These are phyloP conservation scores for Solanum bukasovii DNA, from an alignment of 257 asterid species.

Conservation along the genomic window DNA sequence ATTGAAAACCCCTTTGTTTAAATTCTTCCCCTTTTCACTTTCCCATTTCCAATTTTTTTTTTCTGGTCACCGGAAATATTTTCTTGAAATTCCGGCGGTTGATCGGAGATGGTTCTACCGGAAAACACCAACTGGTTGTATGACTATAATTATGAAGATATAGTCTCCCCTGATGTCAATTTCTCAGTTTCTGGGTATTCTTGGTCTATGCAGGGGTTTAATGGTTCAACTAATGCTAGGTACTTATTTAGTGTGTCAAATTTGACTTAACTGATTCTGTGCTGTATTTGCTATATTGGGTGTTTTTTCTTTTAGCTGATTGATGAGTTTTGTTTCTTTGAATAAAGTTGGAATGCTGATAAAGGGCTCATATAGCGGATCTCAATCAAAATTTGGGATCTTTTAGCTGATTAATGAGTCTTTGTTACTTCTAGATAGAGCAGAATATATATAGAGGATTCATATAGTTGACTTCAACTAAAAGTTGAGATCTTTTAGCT, in stretches of 20 bases:
- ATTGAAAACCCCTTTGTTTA: neutral
- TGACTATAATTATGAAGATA: conserved; percentile 70
- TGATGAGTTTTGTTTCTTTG: neutral
- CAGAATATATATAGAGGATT: neutral
- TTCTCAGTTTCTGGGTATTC: conserved; percentile 53
- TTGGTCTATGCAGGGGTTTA: conserved; percentile 54
- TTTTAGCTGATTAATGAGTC: neutral
- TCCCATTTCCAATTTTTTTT: neutral
- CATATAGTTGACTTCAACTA: neutral
- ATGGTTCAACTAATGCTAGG: conserved; percentile 53
- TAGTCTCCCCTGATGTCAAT: conserved; percentile 37
- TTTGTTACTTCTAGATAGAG: neutral
- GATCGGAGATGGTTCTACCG: conserved; percentile 57
- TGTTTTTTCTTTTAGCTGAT: neutral
- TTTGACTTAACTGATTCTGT: neutral
- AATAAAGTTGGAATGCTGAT: neutral
- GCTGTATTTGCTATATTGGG: neutral
- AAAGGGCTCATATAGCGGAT: neutral
- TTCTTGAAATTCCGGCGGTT: neutral
- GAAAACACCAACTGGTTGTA: conserved; percentile 79
- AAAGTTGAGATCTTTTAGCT: too few species aligned
- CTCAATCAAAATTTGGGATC: neutral
- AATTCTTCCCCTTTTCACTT: neutral
- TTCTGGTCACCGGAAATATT: neutral
- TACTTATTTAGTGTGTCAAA: neutral